phyloP scores from a whole-genome alignment of 1,284 basidiomycete species.

The Hemileia vastatrix region DNA sequence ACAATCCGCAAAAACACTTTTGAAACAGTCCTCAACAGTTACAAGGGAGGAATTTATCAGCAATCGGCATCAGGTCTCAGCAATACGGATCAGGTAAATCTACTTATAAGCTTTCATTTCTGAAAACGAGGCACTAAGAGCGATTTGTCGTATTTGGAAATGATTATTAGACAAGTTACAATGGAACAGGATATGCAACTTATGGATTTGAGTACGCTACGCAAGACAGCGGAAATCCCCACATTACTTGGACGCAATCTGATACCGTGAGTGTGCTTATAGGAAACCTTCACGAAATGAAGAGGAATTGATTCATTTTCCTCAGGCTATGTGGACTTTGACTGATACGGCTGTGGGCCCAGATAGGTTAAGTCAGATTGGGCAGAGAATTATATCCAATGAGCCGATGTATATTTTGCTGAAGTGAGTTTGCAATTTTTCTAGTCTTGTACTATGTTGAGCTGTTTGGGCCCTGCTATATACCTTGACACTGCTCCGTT shows the following conservation, averaged over 20 bases:
- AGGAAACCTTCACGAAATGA: slow-evolving; percentile 54
- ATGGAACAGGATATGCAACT: slow-evolving; percentile 50
- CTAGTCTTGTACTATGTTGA: not conserved
- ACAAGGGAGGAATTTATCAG: slow-evolving; percentile 38
- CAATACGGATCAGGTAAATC: slow-evolving; percentile 27
- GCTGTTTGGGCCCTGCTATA: not conserved
- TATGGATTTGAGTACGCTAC: slow-evolving; percentile 56
- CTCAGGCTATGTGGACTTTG: slow-evolving; percentile 64
- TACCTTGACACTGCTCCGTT: too few relatives aligned
- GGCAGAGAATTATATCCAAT: slow-evolving; percentile 63
- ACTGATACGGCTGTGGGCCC: slow-evolving; percentile 61
- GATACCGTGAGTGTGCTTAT: slow-evolving; percentile 47
- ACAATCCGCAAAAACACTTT: slow-evolving; percentile 16
- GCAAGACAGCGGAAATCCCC: slow-evolving; percentile 6
- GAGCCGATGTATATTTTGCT: slow-evolving; percentile 52
- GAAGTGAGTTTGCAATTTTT: not conserved
- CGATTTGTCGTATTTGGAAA: slow-evolving; percentile 25
- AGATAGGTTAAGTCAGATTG: slow-evolving; percentile 58
- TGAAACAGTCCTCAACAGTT: slow-evolving; percentile 30
- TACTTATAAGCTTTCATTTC: not conserved
- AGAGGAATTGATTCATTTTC: slow-evolving; percentile 68
- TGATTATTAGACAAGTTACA: slow-evolving; percentile 36
- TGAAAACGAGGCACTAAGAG: not conserved
- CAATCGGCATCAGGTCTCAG: slow-evolving; percentile 39
- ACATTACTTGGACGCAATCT: slow-evolving; percentile 22